A percentile compares a stretch with the other conserved stretches of the same genome.
Evolutionary conservation across 2,329 filamentous ascomycete genomes (phyloP).

Genomic region (Aspergillus japonicus): DNA sequence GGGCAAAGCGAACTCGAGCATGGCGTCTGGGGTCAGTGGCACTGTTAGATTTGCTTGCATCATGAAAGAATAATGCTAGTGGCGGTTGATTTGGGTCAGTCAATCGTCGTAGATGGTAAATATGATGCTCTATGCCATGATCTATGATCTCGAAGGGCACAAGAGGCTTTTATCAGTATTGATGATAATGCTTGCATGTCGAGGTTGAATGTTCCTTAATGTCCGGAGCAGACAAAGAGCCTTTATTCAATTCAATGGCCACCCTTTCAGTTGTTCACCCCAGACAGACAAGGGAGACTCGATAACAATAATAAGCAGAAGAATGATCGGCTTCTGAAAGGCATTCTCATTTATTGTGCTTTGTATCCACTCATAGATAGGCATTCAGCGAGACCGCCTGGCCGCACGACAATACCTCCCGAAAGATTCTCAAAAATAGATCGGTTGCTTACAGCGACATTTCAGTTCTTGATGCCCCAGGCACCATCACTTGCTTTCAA

Average conservation of each 20-base stretch:
- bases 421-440: background rate
- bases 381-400: background rate
- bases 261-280: background rate
- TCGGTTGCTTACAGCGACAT: no score
- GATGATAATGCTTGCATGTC: background rate
- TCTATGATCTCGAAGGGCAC: background rate
- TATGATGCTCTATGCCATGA: background rate
- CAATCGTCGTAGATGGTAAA: background rate
- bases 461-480: no score
- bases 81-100: background rate
- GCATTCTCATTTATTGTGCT: background rate
- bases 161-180: background rate
- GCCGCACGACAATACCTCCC: background rate
- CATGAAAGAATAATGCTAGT: background rate
- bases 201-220: background rate
- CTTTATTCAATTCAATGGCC: background rate
- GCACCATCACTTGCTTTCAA: no score
- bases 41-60: background rate
- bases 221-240: background rate
- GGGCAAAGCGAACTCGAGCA: conserved; percentile 50
- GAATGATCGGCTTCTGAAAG: background rate
- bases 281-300: background rate
- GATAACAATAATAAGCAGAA: background rate
- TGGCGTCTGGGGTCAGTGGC: background rate
- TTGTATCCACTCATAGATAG: background rate